phyloP scores from a whole-genome alignment of 805 yeast species.

The Isabelozyma pseudorhagii region DNA sequence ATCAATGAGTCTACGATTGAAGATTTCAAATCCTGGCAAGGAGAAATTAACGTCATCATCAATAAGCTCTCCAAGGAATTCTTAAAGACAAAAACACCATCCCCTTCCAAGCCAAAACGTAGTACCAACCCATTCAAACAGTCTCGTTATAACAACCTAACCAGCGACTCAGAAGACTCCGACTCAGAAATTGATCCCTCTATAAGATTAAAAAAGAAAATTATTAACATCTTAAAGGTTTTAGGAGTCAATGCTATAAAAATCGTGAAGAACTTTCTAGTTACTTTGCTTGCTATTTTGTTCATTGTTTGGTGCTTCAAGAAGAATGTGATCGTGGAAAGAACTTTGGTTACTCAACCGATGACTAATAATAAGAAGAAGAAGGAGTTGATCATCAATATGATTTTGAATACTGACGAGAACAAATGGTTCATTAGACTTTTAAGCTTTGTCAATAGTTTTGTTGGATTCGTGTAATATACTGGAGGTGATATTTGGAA shows the following conservation, averaged over 20 bases:
- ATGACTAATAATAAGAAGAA: constrained; percentile 13
- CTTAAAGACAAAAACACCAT: constrained; percentile 8
- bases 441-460: constrained; percentile 32
- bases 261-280: constrained; percentile 30
- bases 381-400: constrained; percentile 40
- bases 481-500: background rate
- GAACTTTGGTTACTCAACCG: constrained; percentile 37
- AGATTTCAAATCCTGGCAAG: constrained; percentile 53
- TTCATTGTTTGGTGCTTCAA: constrained; percentile 42
- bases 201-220: constrained; percentile 17
- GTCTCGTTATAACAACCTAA: background rate
- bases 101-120: background rate
- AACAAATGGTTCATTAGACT: constrained; percentile 44
- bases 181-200: constrained; percentile 16
- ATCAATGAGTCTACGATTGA: constrained; percentile 16
- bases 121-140: background rate
- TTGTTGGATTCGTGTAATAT: constrained; percentile 38
- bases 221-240: constrained; percentile 19
- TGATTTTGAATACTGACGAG: constrained; percentile 40
- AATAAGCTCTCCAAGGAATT: constrained; percentile 43
- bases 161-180: constrained; percentile 9
- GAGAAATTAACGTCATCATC: constrained; percentile 47
- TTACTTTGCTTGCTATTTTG: constrained; percentile 33
- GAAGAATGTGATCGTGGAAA: constrained; percentile 34
- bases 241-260: constrained; percentile 26